These are phyloP conservation scores for Brassica balearica DNA, from an alignment of 441 rosid species.

Conservation along the genomic window DNA sequence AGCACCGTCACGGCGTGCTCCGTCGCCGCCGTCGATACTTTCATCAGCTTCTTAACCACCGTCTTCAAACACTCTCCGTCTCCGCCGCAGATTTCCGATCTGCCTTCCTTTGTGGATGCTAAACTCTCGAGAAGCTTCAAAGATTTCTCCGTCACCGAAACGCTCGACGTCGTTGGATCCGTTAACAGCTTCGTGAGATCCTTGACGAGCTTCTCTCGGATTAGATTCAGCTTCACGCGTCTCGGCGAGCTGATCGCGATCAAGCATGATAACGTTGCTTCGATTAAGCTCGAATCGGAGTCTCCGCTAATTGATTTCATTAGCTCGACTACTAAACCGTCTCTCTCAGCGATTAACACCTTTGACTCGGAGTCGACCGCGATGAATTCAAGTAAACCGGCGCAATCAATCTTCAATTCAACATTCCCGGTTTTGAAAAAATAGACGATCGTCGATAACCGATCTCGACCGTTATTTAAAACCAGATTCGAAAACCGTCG, in stretches of 20 bases:
- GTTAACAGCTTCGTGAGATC: conserved; percentile 50
- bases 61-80: conserved; percentile 55
- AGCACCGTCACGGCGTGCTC: conserved; percentile 80
- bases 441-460: conserved; percentile 50
- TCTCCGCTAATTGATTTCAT: conserved; percentile 45
- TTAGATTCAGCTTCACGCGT: conserved; percentile 55
- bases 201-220: conserved; percentile 45
- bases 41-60: conserved; percentile 67
- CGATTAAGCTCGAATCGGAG: conserved; percentile 52
- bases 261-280: conserved; percentile 60
- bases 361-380: conserved; percentile 67
- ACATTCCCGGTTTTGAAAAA: conserved; percentile 49
- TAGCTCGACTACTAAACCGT: conserved; percentile 53
- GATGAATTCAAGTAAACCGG: conserved; percentile 59
- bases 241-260: conserved; percentile 53
- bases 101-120: conserved; percentile 67
- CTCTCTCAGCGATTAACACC: conserved; percentile 58
- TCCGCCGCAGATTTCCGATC: conserved; percentile 53
- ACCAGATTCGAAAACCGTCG: conserved; percentile 50
- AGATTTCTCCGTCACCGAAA: conserved; percentile 65
- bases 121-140: conserved; percentile 67
- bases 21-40: conserved; percentile 70
- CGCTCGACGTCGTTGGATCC: conserved; percentile 41
- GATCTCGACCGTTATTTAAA: conserved; percentile 48
- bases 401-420: conserved; percentile 56